Evolutionary conservation across 140 eudicot species (phyloP), one percentile per base, ranked within the genome.

Genomic region (Anethum foeniculum): DNA sequence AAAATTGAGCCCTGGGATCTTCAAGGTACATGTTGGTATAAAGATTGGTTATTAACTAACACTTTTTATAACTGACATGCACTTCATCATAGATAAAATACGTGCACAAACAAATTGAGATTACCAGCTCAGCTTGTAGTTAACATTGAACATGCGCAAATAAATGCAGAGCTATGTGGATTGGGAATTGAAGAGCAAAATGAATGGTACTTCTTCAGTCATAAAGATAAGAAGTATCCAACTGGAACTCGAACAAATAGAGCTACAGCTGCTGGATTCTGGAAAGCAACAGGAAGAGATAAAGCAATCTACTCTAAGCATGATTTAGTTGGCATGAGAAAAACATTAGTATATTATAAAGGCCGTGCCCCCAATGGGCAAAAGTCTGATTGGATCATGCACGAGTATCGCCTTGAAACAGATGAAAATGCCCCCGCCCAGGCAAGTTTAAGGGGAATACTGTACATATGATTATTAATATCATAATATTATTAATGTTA

Each of bases 341-440:
- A 93, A 87, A 93, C 98, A 6, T 86, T 93, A 78, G 98, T 93
- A 5, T 93, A 88, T 44, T 93, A 93, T 56, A 91, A 90, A 85
- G 98, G 98, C 8, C 88, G 98, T n/a, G 98, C 98, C 74, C 98
- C 98, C n/a, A 91, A 93, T 83, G 98, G 98, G 23, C 97, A 88
- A 80, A 93, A 93, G 83, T 93, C 98, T 12, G 98, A 93, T 71
- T 93, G 93, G 93, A 93, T 93, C 69, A 93, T 93, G 98, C 98
- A 93, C 14, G 98, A 93, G 80, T 93, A 93, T 85, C 88, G 98
- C 39, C 98, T 93, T 62, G 98, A 91, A 84, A 86, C 92, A 0
- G 97, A 91, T 85, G 96, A 90, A 81, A 93, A 93, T 84, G 94
- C 92, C 65, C 79, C 90, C 46, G 85, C 90, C 84, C 98, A 94